Base-by-base conservation (phyloP, 495 filamentous ascomycete species). In the Daldinia caldariorum region DNA sequence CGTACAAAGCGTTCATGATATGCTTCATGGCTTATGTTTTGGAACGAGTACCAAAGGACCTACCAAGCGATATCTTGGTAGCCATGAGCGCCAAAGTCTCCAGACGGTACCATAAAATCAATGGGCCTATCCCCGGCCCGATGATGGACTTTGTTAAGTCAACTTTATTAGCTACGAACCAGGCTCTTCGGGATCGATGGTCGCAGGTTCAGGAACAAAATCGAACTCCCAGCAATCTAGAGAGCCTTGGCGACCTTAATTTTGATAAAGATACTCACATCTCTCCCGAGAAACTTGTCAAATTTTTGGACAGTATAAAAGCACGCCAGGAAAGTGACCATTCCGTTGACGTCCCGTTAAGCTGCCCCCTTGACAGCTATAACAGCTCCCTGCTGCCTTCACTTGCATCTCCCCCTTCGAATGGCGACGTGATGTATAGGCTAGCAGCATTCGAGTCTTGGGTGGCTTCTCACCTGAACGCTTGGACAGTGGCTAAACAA, bases 1-100 rank as follows among this genome's bases (percentile, higher is more conserved):
- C 74, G 0, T 91, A 90, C 78, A 92, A 92, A 57, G 50, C 70
- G 0, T 83, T 88, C 61, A 86, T 89, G 80, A 41, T 87, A 0
- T 87, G 80, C 56, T 77, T 88, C 72, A 79, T 86, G 73, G 39
- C 67, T 12, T 18, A 57, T 1, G 39, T 91, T 6, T 66, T 90
- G 0, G 31, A 79, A 0, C 13, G 56, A 26, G 78, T 77, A 0
- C 22, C 0, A 20, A 8, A 51, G 1, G 29, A 61, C 2, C 13
- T 77, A 0, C 26, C 69, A 0, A 79, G 76, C 45, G 81, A 87
- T 34, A 12, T 76, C 1, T 14, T 83, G 3, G 79, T 78, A 47
- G 56, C 70, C 1, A 88, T 89, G 83, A 77, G 59, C 16, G 74
- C 83, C 1, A 90, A 89, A 66, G 55, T 89, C 26, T 70, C 57